Base-by-base conservation (phyloP, 2,329 filamentous ascomycete species). In the Colletotrichum euphorbiae region DNA sequence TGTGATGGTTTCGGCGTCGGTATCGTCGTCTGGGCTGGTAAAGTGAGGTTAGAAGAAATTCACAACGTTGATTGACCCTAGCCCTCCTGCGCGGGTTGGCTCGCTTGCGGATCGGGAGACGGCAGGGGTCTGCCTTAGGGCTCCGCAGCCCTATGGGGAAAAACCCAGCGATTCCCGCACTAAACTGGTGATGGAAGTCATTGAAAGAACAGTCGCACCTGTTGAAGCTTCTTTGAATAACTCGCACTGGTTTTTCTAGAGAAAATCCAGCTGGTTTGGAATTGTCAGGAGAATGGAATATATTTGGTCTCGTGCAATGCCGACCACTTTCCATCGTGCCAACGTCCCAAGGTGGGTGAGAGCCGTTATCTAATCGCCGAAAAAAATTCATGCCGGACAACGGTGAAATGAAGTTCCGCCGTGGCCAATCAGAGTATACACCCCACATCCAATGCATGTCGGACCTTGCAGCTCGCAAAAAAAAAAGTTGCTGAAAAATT, bases 1-100 rank as follows among this genome's bases (percentile, higher is more conserved):
- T 80, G 80, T 84, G 83, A 83, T 81, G 82, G 82, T 80, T 81
- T 85, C 84, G 81, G 81, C 80, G 82, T 83, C 80, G 78, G 78
- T 78, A 79, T 68, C 65, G 65, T 68, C 65, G 65, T 68, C 65
- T 78, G 78, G 60, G 62, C 66, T 71, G 70, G 57, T 65, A 62
- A 76, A 77, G 71, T 73, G 74, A 71, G 65, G 72, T 75, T 75
- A 73, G 72, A 71, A 80, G 78, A 81, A 80, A 80, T 81, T 81
- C 79, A 77, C 80, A 84, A 83, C 78, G 81, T 80, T 80, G 80
- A 80, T 80, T 77, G 76, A 77, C 71, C 71, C 71, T 71, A 73
- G 74, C 74, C 56, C 66, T 65, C 59, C 74, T 74, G 60, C 65
- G 46, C 75, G 73, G 75, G 78, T 82, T 78, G 74, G 74, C 77